These are phyloP conservation scores for Prunella vulgaris DNA, from an alignment of 257 asterid species.

Conservation along the genomic window DNA sequence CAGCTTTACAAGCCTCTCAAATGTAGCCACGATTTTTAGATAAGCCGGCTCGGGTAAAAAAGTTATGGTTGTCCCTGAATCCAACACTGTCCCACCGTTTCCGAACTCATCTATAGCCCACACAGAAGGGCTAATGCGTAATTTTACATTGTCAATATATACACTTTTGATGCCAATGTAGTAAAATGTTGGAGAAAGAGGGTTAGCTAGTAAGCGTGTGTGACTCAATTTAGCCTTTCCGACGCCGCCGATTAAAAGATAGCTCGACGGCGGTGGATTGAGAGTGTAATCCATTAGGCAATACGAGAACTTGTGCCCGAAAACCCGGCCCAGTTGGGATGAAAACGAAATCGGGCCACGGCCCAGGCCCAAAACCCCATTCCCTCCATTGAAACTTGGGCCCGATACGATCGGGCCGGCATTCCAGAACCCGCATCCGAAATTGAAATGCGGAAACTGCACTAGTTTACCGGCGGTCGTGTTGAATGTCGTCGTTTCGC, in stretches of 20 bases:
- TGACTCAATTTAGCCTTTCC: slow-evolving; percentile 32
- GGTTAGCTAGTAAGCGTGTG: slow-evolving; percentile 58
- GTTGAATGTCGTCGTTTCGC: slow-evolving; percentile 63
- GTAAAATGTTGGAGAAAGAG: slow-evolving; percentile 55
- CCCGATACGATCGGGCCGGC: slow-evolving; percentile 74
- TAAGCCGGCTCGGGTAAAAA: slow-evolving; percentile 59
- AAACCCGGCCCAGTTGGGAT: slow-evolving; percentile 58
- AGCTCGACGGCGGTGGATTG: slow-evolving; percentile 73
- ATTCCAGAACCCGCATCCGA: slow-evolving; percentile 68
- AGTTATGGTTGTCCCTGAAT: slow-evolving; percentile 84
- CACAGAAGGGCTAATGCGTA: slow-evolving; percentile 65
- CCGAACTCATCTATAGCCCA: slow-evolving; percentile 68
- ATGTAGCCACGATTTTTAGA: slow-evolving; percentile 32
- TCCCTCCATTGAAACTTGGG: slow-evolving; percentile 53
- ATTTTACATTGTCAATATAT: slow-evolving; percentile 28
- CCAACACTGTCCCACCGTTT: slow-evolving; percentile 73
- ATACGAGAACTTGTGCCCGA: slow-evolving; percentile 67
- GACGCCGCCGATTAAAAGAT: slow-evolving; percentile 50
- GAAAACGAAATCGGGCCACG: slow-evolving; percentile 69
- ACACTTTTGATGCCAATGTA: slow-evolving; percentile 55
- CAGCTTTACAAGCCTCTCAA: slow-evolving; percentile 46
- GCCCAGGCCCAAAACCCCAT: slow-evolving; percentile 84
- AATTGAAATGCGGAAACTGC: slow-evolving; percentile 32
- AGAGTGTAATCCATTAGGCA: slow-evolving; percentile 73
- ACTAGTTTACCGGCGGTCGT: slow-evolving; percentile 38